Evolutionary conservation across 441 rosid species (phyloP), one percentile per base, ranked within the genome.

Genomic region (Omphalea diandra): DNA sequence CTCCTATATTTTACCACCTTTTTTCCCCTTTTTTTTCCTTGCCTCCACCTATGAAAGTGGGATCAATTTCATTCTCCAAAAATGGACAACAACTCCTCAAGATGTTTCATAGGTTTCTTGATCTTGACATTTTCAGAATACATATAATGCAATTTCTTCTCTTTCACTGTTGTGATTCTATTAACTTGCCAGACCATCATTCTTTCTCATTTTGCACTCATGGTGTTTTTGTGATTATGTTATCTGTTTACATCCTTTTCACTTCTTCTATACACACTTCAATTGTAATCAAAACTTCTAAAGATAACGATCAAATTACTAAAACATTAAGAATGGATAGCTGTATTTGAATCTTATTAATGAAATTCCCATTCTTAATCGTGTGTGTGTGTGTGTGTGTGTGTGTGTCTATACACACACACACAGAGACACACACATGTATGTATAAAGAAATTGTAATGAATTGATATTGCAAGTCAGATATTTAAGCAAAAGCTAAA

Each of bases 111-210:
- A 40, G 76, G 33, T 76, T 58, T 49, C 71, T 73, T 76, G 27
- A 64, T 47, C 65, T 56, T 80, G 55, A 75, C 70, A 75, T 71
- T 17, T 76, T 44, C 60, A 65, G 33, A 59, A 49, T 47, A 72
- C 58, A 59, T 32, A n/a, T 49, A 29, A 11, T 33, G 22, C 57
- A 70, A 29, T 68, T 52, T 56, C 66, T 67, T 72, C 61, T 61
- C 65, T 71, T 71, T 63, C 68, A 76, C 67, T 75, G 73, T 71
- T 69, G 52, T 73, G 72, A 73, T 69, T 43, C 61, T 11, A 74
- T 77, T 12, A 76, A 77, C 62, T 58, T 70, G 65, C 60, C 65
- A 46, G 18, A 40, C 61, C 65, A 83, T 83, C 84, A 75, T 83
- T 65, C 67, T 77, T 61, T 20, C 76, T 60, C 70, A 70, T 52